Evolutionary conservation across 176 grass and related monocot species (phyloP), one percentile per base, ranked within the genome.

Genomic region (Lolium multiflorum): DNA sequence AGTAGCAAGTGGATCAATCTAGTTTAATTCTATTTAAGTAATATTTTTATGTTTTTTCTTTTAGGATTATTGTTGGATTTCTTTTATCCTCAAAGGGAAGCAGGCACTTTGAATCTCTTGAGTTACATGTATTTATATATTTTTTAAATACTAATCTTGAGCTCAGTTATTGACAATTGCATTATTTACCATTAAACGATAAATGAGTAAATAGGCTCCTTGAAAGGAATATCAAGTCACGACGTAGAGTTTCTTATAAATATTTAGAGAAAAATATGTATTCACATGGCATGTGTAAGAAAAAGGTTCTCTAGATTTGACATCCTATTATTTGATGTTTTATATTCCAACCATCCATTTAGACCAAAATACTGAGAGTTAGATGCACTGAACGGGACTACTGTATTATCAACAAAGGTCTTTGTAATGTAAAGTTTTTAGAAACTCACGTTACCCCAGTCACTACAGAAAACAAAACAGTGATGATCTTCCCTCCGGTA

Each of bases 391-490:
- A 63, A 65, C 18, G n/a, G 9, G 20, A 52, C 20, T 65, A 50
- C 35, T 76, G 3, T 28, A 56, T 71, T 22, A 82, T 84, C 55
- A 84, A 22, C 5, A 84, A 37, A 65, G 3, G 17, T 78, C n/a
- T 82, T 54, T 37, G 20, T 14, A 47, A 20, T 83, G 84, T 79
- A 74, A 64, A 44, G 55, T 39, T 86, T 81, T 68, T 17, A 12
- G 47, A 85, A 78, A 87, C 91, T 91, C 81, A 95, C 91, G 44
- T 76, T 87, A 88, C 88, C 20, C 93, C 93, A 24, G 35, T 86
- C 81, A 95, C 39, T 52, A 95, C 89, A 1, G 89, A 77, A 87
- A 91, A 60, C 54, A 95, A 61, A 22, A 93, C 47, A 73, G 89
- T 95, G 2, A 93, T 28, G 37, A 95, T 75, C 54, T 24, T 83